phyloP scores from a whole-genome alignment of 441 rosid genomes.

The Eutrema salsugineum region DNA sequence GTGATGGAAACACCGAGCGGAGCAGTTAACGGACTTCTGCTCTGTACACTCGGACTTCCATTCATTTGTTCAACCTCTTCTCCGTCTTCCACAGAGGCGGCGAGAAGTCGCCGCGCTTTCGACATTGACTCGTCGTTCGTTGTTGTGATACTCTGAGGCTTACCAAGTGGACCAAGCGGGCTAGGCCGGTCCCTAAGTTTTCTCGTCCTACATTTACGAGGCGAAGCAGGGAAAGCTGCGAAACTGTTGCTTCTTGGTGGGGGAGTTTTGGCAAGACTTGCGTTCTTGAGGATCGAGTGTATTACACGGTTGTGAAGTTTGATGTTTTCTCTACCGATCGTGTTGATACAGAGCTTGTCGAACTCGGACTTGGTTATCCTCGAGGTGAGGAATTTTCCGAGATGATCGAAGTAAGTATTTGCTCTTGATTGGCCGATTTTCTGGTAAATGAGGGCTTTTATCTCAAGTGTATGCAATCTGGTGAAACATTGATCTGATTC shows the following conservation, averaged over 20 bases:
- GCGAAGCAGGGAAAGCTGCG: conserved; percentile 49
- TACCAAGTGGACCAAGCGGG: conserved; percentile 82
- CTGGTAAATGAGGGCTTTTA: conserved; percentile 18
- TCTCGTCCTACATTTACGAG: conserved; percentile 68
- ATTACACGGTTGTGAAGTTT: conserved; percentile 70
- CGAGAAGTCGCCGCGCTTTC: conserved; percentile 55
- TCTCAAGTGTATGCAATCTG: conserved; percentile 15
- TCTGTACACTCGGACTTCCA: conserved; percentile 67
- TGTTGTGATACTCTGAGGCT: conserved; percentile 59
- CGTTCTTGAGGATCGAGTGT: conserved; percentile 66
- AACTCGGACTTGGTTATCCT: conserved; percentile 63
- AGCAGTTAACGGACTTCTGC: conserved; percentile 72
- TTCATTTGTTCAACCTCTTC: conserved; percentile 90
- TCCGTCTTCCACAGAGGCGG: conserved; percentile 87
- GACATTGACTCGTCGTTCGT: conserved; percentile 49
- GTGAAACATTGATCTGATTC: conserved; percentile 6
- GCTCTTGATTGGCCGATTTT: conserved; percentile 76
- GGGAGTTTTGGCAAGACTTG: conserved; percentile 50
- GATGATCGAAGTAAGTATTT: conserved; percentile 64
- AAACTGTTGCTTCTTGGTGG: conserved; percentile 45
- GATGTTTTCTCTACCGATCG: conserved; percentile 64
- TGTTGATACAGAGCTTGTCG: conserved; percentile 53
- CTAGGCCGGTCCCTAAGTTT: conserved; percentile 76
- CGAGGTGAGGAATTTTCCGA: conserved; percentile 53
- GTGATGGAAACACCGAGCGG: conserved; percentile 67